Evolutionary conservation across 306 rosid species (phyloP).

Genomic region (Begonia fuchsioides): DNA sequence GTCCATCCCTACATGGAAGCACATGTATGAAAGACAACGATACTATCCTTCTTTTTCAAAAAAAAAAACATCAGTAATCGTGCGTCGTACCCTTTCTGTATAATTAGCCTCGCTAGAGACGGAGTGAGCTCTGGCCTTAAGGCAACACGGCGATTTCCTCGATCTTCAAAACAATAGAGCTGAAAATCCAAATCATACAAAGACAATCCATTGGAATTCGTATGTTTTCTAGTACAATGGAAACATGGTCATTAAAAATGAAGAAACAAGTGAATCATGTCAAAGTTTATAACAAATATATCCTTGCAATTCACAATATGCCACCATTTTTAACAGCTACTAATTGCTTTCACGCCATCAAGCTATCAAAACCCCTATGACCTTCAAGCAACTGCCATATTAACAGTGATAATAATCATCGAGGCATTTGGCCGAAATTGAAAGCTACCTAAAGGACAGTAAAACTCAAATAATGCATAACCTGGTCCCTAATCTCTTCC

Average conservation of each 20-base stretch:
- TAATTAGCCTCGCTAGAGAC: slow-evolving; percentile 88
- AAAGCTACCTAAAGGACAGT: too few relatives aligned
- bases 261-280: too few relatives aligned
- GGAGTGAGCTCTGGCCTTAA: slow-evolving; percentile 97
- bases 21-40: slow-evolving; percentile 6
- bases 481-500: slow-evolving; percentile 96
- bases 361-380: too few relatives aligned
- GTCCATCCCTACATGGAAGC: slow-evolving; percentile 20
- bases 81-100: slow-evolving; percentile 72
- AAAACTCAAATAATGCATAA: slow-evolving; percentile 6
- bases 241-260: too few relatives aligned
- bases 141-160: slow-evolving; percentile 92
- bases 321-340: too few relatives aligned
- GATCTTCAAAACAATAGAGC: slow-evolving; percentile 97
- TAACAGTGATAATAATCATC: too few relatives aligned
- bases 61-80: slow-evolving; percentile 5
- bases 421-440: too few relatives aligned
- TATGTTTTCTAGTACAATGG: neutral
- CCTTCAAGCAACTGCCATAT: too few relatives aligned
- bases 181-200: slow-evolving; percentile 22
- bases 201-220: neutral
- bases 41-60: neutral
- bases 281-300: too few relatives aligned
- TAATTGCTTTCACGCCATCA: too few relatives aligned
- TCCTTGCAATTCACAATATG: too few relatives aligned